Base-by-base conservation (phyloP, 2,329 filamentous ascomycete genomes). In the Trichoderma atrobrunneum region DNA sequence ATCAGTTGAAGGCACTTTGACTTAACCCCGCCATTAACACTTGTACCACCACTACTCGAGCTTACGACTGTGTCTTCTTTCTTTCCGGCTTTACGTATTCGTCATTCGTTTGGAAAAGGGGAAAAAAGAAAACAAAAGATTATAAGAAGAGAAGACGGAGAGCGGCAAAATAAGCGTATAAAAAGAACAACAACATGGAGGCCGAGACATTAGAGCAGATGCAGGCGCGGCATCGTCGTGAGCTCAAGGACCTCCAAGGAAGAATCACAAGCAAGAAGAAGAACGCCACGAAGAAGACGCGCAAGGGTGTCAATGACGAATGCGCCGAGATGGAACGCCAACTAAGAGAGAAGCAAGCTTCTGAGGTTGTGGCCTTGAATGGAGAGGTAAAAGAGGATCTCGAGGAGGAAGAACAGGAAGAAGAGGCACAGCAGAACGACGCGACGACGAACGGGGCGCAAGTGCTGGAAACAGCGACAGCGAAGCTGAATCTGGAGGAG, bases 181-280 rank as follows among this genome's bases (percentile, higher is more conserved):
- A 24, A 34, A 11, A 26, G 2, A 8, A 51, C 8, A 34, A 32
- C 24, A 71, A 48, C 65, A 80, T 81, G 79, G 81, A 80, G 36
- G 26, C 74, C 59, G 87, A 89, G 78, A 83, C 86, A 11, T 89
- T 96, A 82, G 95, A 98, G 73, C 90, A 93, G 74, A 84, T 96
- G 71, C 91, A 93, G 77, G 85, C 90, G 48, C 92, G 91, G 61
- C 96, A 99, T 81, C 91, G 93, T 77, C 96, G 93, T 82, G 95
- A 99, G 83, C 90, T 92, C 80, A 91, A 91, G 76, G 95, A 98
- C 73, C 87, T 99, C 30, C 93, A 97, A 81, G 88, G 90, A 65
- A 91, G 92, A 73, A 90, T 97, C 78, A 98, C 93, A 6, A 94
- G 92, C 83, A 98, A 98, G 87, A 99, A 98, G 87, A 98, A 98